These are phyloP conservation scores for Serendipita sp. DNA, from an alignment of 768 basidiomycete genomes.

Conservation along the genomic window DNA sequence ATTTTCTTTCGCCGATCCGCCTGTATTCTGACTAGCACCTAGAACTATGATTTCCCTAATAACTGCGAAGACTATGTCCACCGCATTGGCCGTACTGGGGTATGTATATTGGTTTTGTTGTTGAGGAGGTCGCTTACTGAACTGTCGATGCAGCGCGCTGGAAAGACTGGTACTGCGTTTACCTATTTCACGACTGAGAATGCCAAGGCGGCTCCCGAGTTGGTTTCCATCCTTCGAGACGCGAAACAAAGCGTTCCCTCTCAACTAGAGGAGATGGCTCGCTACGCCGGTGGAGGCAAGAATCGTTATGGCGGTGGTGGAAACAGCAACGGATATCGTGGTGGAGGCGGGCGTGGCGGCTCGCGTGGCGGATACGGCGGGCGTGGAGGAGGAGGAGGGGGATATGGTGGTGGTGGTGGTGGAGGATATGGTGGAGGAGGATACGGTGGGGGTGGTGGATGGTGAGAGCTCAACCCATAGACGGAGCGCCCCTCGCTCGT, in stretches of 20 bases:
- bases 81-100: slow-evolving; percentile 95
- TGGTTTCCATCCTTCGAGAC: slow-evolving; percentile 71
- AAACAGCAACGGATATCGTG: background rate
- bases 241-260: slow-evolving; percentile 76
- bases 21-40: background rate
- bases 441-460: background rate
- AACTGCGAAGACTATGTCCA: slow-evolving; percentile 98
- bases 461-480: background rate
- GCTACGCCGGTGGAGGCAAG: slow-evolving; percentile 70
- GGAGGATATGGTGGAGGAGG: slow-evolving; percentile 6
- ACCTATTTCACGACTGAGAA: slow-evolving; percentile 97
- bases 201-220: slow-evolving; percentile 84
- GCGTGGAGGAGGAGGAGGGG: background rate
- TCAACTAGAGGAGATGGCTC: slow-evolving; percentile 85
- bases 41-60: slow-evolving; percentile 98
- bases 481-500: background rate
- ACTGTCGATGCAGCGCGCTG: slow-evolving; percentile 49
- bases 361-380: background rate
- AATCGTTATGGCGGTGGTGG: background rate
- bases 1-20: slow-evolving; percentile 8
- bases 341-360: background rate
- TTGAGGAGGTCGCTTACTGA: slow-evolving; percentile 12
- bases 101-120: slow-evolving; percentile 21
- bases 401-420: background rate
- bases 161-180: slow-evolving; percentile 80